Evolutionary conservation across 192 early-diverging fungal genomes (phyloP).

Genomic region (Podila horticola): DNA sequence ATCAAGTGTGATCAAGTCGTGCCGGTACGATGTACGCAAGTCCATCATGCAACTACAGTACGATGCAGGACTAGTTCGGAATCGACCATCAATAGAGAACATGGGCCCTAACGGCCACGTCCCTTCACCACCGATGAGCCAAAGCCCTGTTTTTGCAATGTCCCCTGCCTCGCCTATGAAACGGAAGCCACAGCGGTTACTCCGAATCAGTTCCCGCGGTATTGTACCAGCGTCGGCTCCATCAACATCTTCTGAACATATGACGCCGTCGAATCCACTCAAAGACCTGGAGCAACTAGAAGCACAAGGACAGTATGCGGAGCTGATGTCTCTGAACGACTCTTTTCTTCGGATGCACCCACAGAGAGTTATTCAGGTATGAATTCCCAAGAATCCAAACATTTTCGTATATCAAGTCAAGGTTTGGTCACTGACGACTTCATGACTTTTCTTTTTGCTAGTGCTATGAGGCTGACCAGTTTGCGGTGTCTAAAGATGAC

Average conservation of each 20-base stretch:
- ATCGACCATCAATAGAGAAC: not conserved
- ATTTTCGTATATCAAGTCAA: not conserved
- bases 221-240: slow-evolving; percentile 38
- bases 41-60: slow-evolving; percentile 50
- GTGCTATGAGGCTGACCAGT: slow-evolving; percentile 42
- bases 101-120: not conserved
- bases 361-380: slow-evolving; percentile 29
- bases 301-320: slow-evolving; percentile 30
- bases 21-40: slow-evolving; percentile 25
- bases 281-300: slow-evolving; percentile 35
- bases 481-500: slow-evolving; percentile 31
- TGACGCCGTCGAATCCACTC: not conserved
- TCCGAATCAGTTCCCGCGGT: slow-evolving; percentile 37
- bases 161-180: slow-evolving; percentile 6
- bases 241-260: not conserved
- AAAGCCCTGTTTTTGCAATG: no score
- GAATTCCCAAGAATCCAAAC: not conserved
- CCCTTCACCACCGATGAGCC: not conserved
- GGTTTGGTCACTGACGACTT: not conserved
- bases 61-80: slow-evolving; percentile 27
- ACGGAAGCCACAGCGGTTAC: slow-evolving; percentile 28
- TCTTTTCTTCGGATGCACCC: slow-evolving; percentile 30
- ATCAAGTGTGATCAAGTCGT: slow-evolving; percentile 16
- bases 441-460: not conserved
- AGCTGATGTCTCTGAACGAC: slow-evolving; percentile 36